Evolutionary conservation across 148 eudicot genomes (phyloP), one percentile per base, ranked within the genome.

Genomic region (Rheum nobile): DNA sequence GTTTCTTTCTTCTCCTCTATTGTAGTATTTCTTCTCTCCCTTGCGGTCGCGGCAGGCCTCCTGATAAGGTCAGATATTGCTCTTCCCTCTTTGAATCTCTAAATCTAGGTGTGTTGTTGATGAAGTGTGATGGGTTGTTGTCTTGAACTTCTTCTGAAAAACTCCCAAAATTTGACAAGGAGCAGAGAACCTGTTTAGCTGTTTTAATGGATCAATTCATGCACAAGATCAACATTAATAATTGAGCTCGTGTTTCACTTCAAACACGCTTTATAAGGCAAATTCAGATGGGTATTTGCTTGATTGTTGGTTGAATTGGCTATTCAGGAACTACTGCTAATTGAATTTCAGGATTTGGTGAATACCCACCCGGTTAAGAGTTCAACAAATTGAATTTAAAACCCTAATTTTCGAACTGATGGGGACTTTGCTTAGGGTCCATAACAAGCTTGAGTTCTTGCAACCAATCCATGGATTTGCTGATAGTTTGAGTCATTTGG

Each of bases 351-450:
- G 75, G 47, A 75, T 71, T 75, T 83, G 72, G 75, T 43, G n/a
- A 68, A 71, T 73, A 80, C 86, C 87, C 83, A 80, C 42, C 80
- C 77, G 80, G n/a, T n/a, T n/a, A n/a, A n/a, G 65, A 65, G 26
- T 61, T 72, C 50, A 1, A 6, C 35, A 2, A 13, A 46, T 38
- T 43, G 28, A 17, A 77, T 48, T n/a, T 39, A 59, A 77, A 42
- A 74, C 61, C 39, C 71, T 22, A 71, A 10, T 31, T 76, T 50
- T 42, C 43, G 39, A 70, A 61, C 42, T 59, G 71, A 95, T 95
- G 99, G 91, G 84, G 74, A 88, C 94, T 82, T 79, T 92, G 77
- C 88, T 92, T 72, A 87, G 86, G 79, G 85, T 87, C 74, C 90
- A 85, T 79, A 85, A 81, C 75, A 91, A 87, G 86, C 85, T 91